A percentile compares a stretch with the other conserved stretches of the same genome.
Conservation (phyloP, 176 grass and related monocot species). For the Carex littledalei region DNA sequence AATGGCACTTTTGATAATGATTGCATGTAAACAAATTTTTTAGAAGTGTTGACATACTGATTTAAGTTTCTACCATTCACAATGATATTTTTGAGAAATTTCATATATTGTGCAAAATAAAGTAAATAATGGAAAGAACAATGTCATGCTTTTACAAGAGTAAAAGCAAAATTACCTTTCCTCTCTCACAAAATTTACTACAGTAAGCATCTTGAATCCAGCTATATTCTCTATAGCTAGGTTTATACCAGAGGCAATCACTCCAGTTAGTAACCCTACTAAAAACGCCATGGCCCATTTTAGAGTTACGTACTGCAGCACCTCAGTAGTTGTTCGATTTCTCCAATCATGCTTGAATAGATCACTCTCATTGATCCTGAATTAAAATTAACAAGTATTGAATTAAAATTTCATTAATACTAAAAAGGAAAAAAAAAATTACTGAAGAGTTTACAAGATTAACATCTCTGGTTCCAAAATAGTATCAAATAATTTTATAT, state of each 20-base stretch:
- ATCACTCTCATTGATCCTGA: constrained; percentile 90
- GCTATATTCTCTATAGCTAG: constrained; percentile 95
- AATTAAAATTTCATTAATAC: neutral
- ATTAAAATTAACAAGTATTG: neutral
- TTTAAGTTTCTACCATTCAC: neutral
- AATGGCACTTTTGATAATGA: neutral
- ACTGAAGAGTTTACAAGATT: neutral
- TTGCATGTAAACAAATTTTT: neutral
- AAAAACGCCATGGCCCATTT: constrained; percentile 93
- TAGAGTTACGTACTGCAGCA: constrained; percentile 80
- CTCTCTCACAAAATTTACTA: constrained; percentile 62
- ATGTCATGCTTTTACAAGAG: neutral
- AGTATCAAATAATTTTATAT: neutral
- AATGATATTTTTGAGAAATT: neutral
- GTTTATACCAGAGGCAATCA: constrained; percentile 83
- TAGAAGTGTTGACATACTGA: neutral
- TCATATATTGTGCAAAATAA: neutral
- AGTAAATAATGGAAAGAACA: neutral
- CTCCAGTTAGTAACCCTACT: constrained; percentile 78
- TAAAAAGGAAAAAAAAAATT: neutral
- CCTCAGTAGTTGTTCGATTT: constrained; percentile 75
- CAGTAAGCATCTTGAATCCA: constrained; percentile 75
- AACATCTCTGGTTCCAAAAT: neutral
- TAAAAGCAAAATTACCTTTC: constrained; percentile 26
- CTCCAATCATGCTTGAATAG: constrained; percentile 98